phyloP scores from a whole-genome alignment of 208 protist genomes.

The Acanthamoeba pearcei region DNA sequence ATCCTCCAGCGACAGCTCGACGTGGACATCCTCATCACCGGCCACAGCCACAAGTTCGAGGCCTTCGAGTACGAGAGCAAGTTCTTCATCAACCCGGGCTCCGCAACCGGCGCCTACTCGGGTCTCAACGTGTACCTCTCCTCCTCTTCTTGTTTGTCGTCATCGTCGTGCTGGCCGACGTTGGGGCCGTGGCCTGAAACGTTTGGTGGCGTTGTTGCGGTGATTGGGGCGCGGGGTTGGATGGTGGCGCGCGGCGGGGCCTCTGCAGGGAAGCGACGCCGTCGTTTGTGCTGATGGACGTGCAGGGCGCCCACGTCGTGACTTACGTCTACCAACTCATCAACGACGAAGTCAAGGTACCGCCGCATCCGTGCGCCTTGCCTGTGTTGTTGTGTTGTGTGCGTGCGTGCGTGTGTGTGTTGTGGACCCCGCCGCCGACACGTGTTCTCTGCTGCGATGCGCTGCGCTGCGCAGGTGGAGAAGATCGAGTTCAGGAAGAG shows the following conservation, averaged over 20 bases:
- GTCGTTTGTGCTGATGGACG: constrained; percentile 98
- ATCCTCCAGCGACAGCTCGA: constrained; percentile 97
- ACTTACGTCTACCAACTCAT: constrained; percentile 88
- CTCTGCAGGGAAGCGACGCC: constrained; percentile 90
- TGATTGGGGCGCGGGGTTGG: not conserved
- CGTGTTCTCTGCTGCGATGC: not conserved
- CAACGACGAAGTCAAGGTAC: constrained; percentile 85
- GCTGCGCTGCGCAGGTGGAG: constrained; percentile 26
- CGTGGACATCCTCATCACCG: constrained; percentile 98
- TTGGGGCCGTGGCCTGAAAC: too few species aligned
- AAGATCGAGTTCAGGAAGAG: constrained; percentile 61
- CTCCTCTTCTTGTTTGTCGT: constrained; percentile 8
- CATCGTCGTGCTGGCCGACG: too few species aligned
- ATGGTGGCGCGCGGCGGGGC: not conserved
- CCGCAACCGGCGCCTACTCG: constrained; percentile 97
- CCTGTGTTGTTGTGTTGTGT: too few species aligned
- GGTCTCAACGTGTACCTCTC: constrained; percentile 82
- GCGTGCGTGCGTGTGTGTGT: too few species aligned
- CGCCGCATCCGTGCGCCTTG: not conserved
- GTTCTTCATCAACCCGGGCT: constrained; percentile 99
- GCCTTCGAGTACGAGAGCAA: constrained; percentile 96
- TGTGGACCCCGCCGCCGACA: not conserved
- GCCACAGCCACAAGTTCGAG: constrained; percentile 95
- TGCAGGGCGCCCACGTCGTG: constrained; percentile 90
- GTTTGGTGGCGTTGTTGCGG: not conserved